Evolutionary conservation across 2,329 filamentous ascomycete genomes (phyloP), one percentile per base, ranked within the genome.

Genomic region (Fusarium praegraminearum): DNA sequence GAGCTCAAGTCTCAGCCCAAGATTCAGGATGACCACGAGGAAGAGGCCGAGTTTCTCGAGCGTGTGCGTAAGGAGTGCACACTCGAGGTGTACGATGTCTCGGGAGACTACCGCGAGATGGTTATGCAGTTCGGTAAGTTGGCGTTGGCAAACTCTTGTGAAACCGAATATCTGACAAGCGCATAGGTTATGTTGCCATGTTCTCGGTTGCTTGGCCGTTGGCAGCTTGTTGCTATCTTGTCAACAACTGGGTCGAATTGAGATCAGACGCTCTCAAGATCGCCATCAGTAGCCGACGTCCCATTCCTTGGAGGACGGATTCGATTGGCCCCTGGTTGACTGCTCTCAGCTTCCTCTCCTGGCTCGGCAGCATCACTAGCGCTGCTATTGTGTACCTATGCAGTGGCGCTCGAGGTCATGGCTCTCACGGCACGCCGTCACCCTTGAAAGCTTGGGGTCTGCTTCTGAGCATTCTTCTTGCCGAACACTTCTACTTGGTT

Each of bases 221-320:
- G n/a, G 94, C 95, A 0, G 91, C 92, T 3, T 86, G 93, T 59
- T 95, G 92, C 2, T 98, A 98, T 82, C 83, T 98, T 15, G 83
- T 96, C 79, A 98, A 98, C 82, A 97, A 98, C 82, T 98, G 95
- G 94, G 83, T 99, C 60, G 96, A 98, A 78, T 87, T 98, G 40
- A 92, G 96, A 43, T 93, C 93, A 1, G 96, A 99, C 77, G 94
- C 95, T 3, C 87, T 97, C 82, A 99, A 99, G 80, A 97, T 98
- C 74, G 94, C 94, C 58, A 86, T 93, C 49, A 91, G 94, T 78
- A 94, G 93, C 84, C 91, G 95, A 75, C 90, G 96, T 5, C 96
- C 96, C 0, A 93, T 93, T 38, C 96, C 96, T 1, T 93, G 92
- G 87, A 89, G 96, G 55, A 90, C 93, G 2, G 96, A 98, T 80